Base-by-base conservation (phyloP, 441 rosid species). In the Francoa sonchifolia region DNA sequence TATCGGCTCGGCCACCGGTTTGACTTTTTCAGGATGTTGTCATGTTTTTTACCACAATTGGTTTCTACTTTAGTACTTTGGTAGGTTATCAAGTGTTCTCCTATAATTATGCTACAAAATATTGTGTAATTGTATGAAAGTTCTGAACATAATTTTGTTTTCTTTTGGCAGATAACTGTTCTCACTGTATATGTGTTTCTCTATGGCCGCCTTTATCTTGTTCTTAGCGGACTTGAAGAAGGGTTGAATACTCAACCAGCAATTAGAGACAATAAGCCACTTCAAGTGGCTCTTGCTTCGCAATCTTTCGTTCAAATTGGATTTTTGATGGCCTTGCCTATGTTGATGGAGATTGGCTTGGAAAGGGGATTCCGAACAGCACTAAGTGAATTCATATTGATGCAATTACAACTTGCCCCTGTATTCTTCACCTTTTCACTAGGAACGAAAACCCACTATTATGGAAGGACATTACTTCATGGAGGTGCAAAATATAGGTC, bases 231-330 rank as follows among this genome's bases (percentile, higher is more conserved):
- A 46, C 89, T 93, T 48, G 99, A 93, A 54, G 59, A 77, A 77
- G 87, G 73, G 28, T 58, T 93, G 67, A 79, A 73, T 43, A 53
- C 67, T 39, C 77, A 76, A 47, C 76, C 69, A 16, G 97, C 72
- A 50, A 65, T 92, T 63, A 71, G 95, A 65, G 84, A 87, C 71
- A 92, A 92, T 50, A 74, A 79, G 53, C 79, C 99, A 54, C 82
- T 92, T 53, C 95, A 92, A 65, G 81, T 87, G 58, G 97, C 99
- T 63, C 99, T 92, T 53, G 99, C 95, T 35, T 92, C 99, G 40
- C 99, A 84, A 42, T 79, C 99, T n/a, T 75, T 93, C 66, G 97
- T 93, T 42, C 99, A 93, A 69, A 82, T 93, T 55, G 99, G 97
- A 42, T 60, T 79, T 68, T 61, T 93, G 47, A 87, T 84, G 97